These are phyloP conservation scores for Cercospora brassicicola DNA, from an alignment of 2,329 filamentous ascomycete genomes.

Conservation along the genomic window DNA sequence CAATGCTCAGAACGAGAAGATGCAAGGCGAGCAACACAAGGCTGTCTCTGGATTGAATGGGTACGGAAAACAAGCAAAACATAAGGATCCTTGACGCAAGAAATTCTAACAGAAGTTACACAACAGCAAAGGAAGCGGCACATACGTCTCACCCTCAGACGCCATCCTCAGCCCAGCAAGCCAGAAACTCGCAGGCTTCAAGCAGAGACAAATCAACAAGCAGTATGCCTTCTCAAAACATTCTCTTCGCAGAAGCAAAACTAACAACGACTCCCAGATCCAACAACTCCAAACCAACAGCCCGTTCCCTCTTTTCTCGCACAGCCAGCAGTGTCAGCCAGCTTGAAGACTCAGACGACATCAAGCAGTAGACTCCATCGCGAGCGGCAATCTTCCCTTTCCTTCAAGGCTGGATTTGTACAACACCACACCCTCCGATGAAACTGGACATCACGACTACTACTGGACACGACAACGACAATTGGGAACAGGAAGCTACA, in stretches of 20 bases:
- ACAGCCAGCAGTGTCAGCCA: slow-evolving; percentile 24
- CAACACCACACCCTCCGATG: not conserved
- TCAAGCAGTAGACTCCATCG: slow-evolving; percentile 14
- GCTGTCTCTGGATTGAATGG: slow-evolving; percentile 18
- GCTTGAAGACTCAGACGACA: slow-evolving; percentile 26
- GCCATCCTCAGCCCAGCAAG: slow-evolving; percentile 85
- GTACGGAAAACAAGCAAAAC: slow-evolving; percentile 2
- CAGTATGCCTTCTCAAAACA: slow-evolving; percentile 28
- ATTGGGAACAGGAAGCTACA: slow-evolving; percentile 1
- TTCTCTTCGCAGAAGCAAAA: not conserved
- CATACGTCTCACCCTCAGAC: slow-evolving; percentile 82
- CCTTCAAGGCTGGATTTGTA: not conserved
- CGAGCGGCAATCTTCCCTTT: not conserved
- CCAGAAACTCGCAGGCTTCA: slow-evolving; percentile 76
- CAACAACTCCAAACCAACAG: slow-evolving; percentile 27
- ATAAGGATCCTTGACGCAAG: not conserved
- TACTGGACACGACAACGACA: slow-evolving; percentile 8
- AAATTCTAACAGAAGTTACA: not conserved
- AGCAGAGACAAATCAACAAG: slow-evolving; percentile 78
- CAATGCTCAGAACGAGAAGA: slow-evolving; percentile 25
- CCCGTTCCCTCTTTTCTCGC: slow-evolving; percentile 29
- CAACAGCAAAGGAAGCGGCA: slow-evolving; percentile 39
- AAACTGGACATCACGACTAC: not conserved
- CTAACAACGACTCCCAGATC: not conserved
- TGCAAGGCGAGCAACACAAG: slow-evolving; percentile 28